phyloP scores from a whole-genome alignment of 768 basidiomycete genomes.

The Psilocybe tampanensis region DNA sequence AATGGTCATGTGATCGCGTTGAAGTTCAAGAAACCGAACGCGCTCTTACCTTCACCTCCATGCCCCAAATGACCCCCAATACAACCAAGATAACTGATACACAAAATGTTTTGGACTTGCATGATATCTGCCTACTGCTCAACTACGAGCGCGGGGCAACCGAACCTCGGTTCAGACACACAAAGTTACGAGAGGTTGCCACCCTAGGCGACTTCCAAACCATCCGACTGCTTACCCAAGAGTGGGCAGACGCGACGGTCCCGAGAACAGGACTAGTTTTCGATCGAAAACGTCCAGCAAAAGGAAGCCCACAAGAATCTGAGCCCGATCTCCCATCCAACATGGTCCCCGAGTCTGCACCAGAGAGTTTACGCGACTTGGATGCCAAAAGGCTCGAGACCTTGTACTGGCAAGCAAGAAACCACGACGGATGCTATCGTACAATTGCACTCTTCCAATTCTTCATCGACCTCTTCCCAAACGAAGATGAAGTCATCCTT shows the following conservation, averaged over 20 bases:
- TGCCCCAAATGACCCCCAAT: not conserved
- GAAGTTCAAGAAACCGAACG: too few relatives aligned
- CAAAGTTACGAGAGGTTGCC: conserved; percentile 23
- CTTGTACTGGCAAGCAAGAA: conserved; percentile 23
- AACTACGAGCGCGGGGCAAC: conserved; percentile 24
- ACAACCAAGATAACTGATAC: conserved; percentile 1
- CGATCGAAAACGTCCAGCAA: conserved; percentile 1
- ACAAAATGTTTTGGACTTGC: conserved; percentile 22
- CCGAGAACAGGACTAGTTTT: conserved; percentile 21
- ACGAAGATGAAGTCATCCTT: conserved; percentile 7
- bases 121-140: conserved; percentile 23
- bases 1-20: too few relatives aligned
- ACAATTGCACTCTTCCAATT: conserved; percentile 21
- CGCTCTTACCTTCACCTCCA: too few relatives aligned
- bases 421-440: conserved; percentile 24
- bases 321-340: conserved; percentile 17
- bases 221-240: conserved; percentile 2
- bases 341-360: conserved; percentile 13
- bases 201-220: conserved; percentile 14
- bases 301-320: not conserved
- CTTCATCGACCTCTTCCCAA: conserved; percentile 25
- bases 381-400: conserved; percentile 21
- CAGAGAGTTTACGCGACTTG: conserved; percentile 3
- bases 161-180: conserved; percentile 24
- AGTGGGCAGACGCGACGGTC: conserved; percentile 11